Evolutionary conservation across 495 filamentous ascomycete genomes (phyloP), one percentile per base, ranked within the genome.

Genomic region (Aspergillus coremiiformis): DNA sequence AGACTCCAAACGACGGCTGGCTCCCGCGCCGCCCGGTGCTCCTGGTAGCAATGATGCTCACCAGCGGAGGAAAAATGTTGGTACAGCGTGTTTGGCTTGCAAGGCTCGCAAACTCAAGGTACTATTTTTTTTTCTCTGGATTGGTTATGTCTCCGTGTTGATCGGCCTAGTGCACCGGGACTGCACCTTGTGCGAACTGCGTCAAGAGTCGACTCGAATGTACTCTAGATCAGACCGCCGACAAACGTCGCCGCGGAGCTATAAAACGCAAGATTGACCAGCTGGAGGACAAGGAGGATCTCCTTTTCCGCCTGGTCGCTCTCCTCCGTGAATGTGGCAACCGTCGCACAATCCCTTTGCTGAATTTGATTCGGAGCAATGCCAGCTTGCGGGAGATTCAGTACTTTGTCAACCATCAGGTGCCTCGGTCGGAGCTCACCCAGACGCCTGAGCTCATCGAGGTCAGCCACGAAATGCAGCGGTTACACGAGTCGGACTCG

Each of bases 351-450:
- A 30, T 58, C 0, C 62, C 61, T 4, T 44, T 71, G 19, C 27
- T 71, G 8, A 65, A 67, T 49, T 54, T 71, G 6, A 66, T 71
- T 49, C 67, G 67, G n/a, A 67, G 59, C 41, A 57, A 71, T 49
- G 66, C 65, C 0, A 52, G 64, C 4, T 33, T 69, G 12, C 54
- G 63, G 14, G 66, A 69, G 33, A 62, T 71, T 30, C 56, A 60
- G 49, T 56, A 45, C 11, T 68, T 63, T 30, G 48, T 73, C 17
- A 60, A 67, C 47, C 56, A 62, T 10, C 47, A 61, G 37, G 44
- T 65, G 19, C 52, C 63, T n/a, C 58, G 53, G 21, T 49, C 49
- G 22, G 59, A 62, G 14, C 12, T 67, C 1, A 61, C 60, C 17
- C 61, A 52, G 24, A 64, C 56, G 0, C 62, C 67, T 0, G 58